These are phyloP conservation scores for Canariomyces notabilis DNA, from an alignment of 2,329 filamentous ascomycete genomes.

Conservation along the genomic window DNA sequence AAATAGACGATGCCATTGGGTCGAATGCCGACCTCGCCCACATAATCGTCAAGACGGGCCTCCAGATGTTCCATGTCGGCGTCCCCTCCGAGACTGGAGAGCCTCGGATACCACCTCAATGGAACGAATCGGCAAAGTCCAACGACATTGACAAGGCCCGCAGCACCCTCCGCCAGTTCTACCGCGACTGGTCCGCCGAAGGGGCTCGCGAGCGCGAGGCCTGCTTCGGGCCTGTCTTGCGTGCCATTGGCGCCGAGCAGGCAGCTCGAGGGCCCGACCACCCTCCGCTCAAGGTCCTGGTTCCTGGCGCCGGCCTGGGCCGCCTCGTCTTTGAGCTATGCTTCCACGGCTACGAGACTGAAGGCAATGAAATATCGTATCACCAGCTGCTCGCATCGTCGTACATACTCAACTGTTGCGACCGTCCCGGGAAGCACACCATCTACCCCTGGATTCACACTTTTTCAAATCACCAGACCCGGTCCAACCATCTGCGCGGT, in stretches of 20 bases:
- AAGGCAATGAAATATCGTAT: conserved; percentile 96
- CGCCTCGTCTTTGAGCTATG: conserved; percentile 86
- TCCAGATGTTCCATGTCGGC: conserved; percentile 56
- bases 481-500: conserved; percentile 67
- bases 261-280: conserved; percentile 15
- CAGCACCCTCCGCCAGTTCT: conserved; percentile 89
- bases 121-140: conserved; percentile 65
- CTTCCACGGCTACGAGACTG: conserved; percentile 63
- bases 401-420: conserved; percentile 67
- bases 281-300: conserved; percentile 60
- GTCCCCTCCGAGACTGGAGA: conserved; percentile 33
- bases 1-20: conserved; percentile 83
- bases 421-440: conserved; percentile 56
- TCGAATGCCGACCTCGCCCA: conserved; percentile 78
- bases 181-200: conserved; percentile 85
- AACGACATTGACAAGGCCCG: conserved; percentile 84
- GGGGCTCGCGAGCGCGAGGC: conserved; percentile 69
- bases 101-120: conserved; percentile 52
- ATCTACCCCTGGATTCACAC: conserved; percentile 82
- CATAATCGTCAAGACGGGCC: conserved; percentile 65
- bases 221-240: conserved; percentile 70
- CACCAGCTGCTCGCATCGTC: conserved; percentile 87
- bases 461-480: conserved; percentile 78
- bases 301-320: conserved; percentile 86
- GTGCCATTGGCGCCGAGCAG: conserved; percentile 49